Conservation (phyloP, 179 eudicot genomes). For the Beta lomatogona region DNA sequence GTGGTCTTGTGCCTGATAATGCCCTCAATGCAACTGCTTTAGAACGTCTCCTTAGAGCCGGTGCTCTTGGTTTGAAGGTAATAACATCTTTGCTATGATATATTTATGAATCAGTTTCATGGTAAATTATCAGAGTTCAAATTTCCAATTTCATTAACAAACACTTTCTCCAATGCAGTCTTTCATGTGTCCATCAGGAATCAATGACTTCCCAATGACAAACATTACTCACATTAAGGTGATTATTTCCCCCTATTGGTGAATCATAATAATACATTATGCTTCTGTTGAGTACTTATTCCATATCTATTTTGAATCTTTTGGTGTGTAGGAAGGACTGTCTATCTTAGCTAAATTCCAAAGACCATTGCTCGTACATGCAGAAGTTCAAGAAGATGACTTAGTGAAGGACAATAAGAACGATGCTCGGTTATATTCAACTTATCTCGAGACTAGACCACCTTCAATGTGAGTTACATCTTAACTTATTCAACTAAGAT, state of each 20-base stretch:
- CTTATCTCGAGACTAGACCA: slow-evolving; percentile 89
- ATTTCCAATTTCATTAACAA: not conserved
- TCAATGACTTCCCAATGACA: slow-evolving; percentile 98
- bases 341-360: slow-evolving; percentile 72
- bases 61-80: slow-evolving; percentile 97
- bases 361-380: slow-evolving; percentile 95
- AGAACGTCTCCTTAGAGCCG: slow-evolving; percentile 76
- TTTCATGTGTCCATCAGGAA: slow-evolving; percentile 98
- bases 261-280: not conserved
- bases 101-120: not conserved
- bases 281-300: not conserved
- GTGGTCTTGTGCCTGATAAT: slow-evolving; percentile 95
- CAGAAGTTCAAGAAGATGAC: slow-evolving; percentile 59
- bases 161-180: slow-evolving; percentile 54
- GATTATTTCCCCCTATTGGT: not conserved
- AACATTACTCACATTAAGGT: slow-evolving; percentile 86
- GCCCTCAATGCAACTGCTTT: slow-evolving; percentile 72
- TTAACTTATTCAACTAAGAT: not conserved
- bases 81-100: not conserved
- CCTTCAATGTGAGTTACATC: slow-evolving; percentile 63
- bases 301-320: slow-evolving; percentile 1
- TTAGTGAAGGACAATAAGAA: slow-evolving; percentile 32
- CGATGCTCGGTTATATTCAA: slow-evolving; percentile 67
- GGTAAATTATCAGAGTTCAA: not conserved
- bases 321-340: slow-evolving; percentile 66